A percentile compares a stretch with the other conserved stretches of the same genome.
phyloP scores from a whole-genome alignment of 306 rosid genomes.

The Dalbergia cultrata region DNA sequence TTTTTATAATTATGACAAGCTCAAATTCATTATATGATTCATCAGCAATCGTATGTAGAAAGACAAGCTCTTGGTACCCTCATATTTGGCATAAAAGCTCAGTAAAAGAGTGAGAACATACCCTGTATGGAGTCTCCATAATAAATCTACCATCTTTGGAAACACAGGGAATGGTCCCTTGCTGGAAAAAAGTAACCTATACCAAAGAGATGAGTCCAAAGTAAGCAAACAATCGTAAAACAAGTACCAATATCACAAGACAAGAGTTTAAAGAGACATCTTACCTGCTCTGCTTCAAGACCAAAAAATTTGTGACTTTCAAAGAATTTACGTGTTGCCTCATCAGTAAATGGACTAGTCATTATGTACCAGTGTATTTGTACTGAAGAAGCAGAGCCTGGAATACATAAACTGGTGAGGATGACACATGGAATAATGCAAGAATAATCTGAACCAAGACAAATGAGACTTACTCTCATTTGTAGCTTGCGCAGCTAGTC shows the following conservation, averaged over 20 bases:
- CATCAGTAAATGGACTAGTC: constrained; percentile 99
- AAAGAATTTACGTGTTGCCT: constrained; percentile 84
- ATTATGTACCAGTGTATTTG: constrained; percentile 95
- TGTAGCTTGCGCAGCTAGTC: constrained; percentile 84
- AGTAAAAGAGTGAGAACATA: constrained; percentile 51
- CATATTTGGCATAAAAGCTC: constrained; percentile 20
- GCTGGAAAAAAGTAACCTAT: constrained; percentile 95
- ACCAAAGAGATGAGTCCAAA: constrained; percentile 47
- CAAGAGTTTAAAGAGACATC: constrained; percentile 35
- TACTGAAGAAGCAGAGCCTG: constrained; percentile 72
- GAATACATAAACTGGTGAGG: constrained; percentile 37
- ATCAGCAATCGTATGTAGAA: constrained; percentile 25
- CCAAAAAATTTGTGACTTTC: constrained; percentile 89
- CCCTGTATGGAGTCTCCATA: constrained; percentile 90
- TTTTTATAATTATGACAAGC: constrained; percentile 20
- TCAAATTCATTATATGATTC: constrained; percentile 25
- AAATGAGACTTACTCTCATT: constrained; percentile 65
- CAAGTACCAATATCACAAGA: constrained; percentile 9
- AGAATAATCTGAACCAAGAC: constrained; percentile 40
- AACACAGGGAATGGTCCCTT: constrained; percentile 97
- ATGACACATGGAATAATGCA: constrained; percentile 31
- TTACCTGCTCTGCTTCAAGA: constrained; percentile 90
- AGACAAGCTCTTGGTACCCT: constrained; percentile 29
- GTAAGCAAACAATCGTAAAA: constrained; percentile 46
- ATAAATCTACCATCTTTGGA: constrained; percentile 93